Evolutionary conservation across 345 rosid genomes (phyloP).

Genomic region (Syzygium oleosum): DNA sequence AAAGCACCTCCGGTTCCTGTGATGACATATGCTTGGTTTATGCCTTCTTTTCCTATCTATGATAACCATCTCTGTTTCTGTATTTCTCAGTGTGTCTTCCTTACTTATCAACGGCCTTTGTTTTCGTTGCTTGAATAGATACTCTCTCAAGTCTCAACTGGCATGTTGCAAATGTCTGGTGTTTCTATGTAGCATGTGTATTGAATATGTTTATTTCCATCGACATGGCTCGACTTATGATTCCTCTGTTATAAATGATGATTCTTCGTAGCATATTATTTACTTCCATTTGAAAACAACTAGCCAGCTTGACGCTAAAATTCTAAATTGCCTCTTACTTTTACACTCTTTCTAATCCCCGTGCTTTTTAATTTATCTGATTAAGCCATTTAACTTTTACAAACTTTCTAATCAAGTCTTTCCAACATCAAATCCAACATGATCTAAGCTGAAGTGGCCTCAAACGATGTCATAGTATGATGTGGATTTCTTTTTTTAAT

Average conservation of each 20-base stretch:
- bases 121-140: neutral
- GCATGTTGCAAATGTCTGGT: neutral
- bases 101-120: neutral
- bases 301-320: fast-evolving
- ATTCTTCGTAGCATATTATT: neutral
- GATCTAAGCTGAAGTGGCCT: neutral
- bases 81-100: too few species aligned
- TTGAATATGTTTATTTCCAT: neutral
- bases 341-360: neutral
- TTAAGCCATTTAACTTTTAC: neutral
- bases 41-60: too few species aligned
- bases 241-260: neutral
- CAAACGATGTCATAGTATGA: fast-evolving
- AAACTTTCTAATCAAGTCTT: too few species aligned
- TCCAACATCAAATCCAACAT: fast-evolving
- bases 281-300: neutral
- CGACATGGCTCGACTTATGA: neutral
- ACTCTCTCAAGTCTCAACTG: neutral
- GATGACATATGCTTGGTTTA: neutral
- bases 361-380: neutral
- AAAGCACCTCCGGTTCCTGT: fast-evolving
- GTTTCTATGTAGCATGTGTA: neutral
- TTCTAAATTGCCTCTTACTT: neutral
- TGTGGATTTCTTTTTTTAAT: too few species aligned
- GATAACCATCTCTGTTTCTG: too few species aligned